Evolutionary conservation across 2,329 filamentous ascomycete genomes (phyloP).

Genomic region (Chaetomium sp.): DNA sequence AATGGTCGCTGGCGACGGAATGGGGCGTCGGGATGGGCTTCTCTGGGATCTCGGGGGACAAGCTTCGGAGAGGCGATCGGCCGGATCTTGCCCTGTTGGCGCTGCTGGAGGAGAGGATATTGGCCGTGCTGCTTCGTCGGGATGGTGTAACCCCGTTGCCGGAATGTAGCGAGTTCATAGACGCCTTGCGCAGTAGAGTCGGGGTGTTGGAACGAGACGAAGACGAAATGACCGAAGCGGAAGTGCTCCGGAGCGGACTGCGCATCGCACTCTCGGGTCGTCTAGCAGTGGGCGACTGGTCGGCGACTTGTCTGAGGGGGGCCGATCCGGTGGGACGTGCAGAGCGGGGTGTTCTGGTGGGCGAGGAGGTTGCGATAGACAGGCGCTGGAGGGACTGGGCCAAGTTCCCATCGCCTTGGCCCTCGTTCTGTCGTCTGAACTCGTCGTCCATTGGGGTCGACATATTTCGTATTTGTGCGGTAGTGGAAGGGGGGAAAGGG

Average conservation of each 20-base stretch:
- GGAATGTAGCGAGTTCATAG: conserved; percentile 49
- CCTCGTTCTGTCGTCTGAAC: background rate
- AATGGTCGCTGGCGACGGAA: conserved; percentile 60
- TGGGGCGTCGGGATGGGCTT: conserved; percentile 41
- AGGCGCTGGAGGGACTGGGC: conserved; percentile 20
- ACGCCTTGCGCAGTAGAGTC: conserved; percentile 48
- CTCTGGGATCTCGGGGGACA: conserved; percentile 32
- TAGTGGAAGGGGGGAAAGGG: too few relatives aligned
- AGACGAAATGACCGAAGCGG: conserved; percentile 30
- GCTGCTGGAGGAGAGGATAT: conserved; percentile 37
- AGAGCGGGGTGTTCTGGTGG: conserved; percentile 21
- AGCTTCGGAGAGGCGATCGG: conserved; percentile 33
- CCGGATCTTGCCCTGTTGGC: conserved; percentile 29
- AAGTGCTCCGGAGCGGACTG: conserved; percentile 35
- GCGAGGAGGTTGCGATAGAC: conserved; percentile 17
- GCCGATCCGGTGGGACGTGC: conserved; percentile 15
- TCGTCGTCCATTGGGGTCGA: conserved; percentile 8
- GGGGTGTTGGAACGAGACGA: conserved; percentile 43
- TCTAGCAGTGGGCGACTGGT: conserved; percentile 34
- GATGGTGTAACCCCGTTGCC: conserved; percentile 38
- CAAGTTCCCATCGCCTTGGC: conserved; percentile 11
- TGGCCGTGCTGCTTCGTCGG: conserved; percentile 43
- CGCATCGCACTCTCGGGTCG: conserved; percentile 34
- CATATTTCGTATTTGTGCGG: background rate
- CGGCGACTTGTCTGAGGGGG: conserved; percentile 33